Evolutionary conservation across 2,329 filamentous ascomycete species (phyloP).

Genomic region (Aspergillus sp.): DNA sequence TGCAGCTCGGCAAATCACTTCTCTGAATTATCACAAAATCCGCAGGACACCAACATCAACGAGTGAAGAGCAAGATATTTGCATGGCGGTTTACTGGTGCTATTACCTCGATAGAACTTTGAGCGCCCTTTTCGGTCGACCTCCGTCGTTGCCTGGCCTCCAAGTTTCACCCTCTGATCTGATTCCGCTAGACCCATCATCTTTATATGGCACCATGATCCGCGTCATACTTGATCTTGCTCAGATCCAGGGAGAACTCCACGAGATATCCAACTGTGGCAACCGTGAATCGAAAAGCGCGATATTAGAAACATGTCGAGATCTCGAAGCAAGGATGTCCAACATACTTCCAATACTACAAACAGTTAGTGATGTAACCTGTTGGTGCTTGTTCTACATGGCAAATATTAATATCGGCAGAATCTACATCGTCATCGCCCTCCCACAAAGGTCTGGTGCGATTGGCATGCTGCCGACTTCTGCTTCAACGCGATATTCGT

Average conservation of each 20-base stretch:
- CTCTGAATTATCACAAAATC: slow-evolving; percentile 23
- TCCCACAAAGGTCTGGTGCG: slow-evolving; percentile 11
- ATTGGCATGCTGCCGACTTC: slow-evolving; percentile 26
- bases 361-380: slow-evolving; percentile 12
- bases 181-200: not conserved
- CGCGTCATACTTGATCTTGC: slow-evolving; percentile 13
- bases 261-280: not conserved
- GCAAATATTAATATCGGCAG: slow-evolving; percentile 2
- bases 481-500: slow-evolving; percentile 26
- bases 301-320: slow-evolving; percentile 10
- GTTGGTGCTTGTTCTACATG: not conserved
- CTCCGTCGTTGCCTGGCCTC: slow-evolving; percentile 18
- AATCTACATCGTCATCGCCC: slow-evolving; percentile 6
- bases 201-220: slow-evolving; percentile 10
- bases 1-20: slow-evolving; percentile 25
- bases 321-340: slow-evolving; percentile 20
- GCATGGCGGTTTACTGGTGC: slow-evolving; percentile 26
- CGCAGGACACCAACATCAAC: not conserved
- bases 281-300: not conserved
- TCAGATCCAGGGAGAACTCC: slow-evolving; percentile 12
- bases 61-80: slow-evolving; percentile 18
- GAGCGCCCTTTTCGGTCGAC: slow-evolving; percentile 24
- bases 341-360: slow-evolving; percentile 18
- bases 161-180: slow-evolving; percentile 9
- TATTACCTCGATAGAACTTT: slow-evolving; percentile 28